phyloP scores from a whole-genome alignment of 2,329 filamentous ascomycete genomes.

The Massarina eburnea region DNA sequence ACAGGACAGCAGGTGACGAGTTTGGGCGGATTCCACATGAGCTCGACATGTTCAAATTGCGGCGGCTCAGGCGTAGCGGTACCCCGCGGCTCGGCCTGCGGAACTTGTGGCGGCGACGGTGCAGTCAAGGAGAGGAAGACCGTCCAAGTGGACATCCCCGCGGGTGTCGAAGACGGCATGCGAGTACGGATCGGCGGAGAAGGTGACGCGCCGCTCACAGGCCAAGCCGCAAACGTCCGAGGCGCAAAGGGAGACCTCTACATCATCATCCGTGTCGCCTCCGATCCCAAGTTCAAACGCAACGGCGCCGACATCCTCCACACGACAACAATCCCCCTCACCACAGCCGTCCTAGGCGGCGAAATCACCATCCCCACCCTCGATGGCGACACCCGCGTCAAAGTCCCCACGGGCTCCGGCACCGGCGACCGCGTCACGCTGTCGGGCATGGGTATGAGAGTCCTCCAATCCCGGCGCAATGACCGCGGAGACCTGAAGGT shows the following conservation, averaged over 20 bases:
- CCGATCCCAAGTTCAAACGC: slow-evolving; percentile 86
- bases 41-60: slow-evolving; percentile 80
- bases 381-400: slow-evolving; percentile 86
- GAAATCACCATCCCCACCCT: slow-evolving; percentile 88
- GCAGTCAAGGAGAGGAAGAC: slow-evolving; percentile 81
- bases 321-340: slow-evolving; percentile 87
- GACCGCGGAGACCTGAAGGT: slow-evolving; percentile 82
- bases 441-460: slow-evolving; percentile 90
- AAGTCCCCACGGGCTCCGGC: slow-evolving; percentile 85
- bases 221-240: slow-evolving; percentile 63
- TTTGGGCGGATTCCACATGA: slow-evolving; percentile 96
- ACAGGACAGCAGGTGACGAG: slow-evolving; percentile 85
- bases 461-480: slow-evolving; percentile 65
- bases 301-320: slow-evolving; percentile 88
- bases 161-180: slow-evolving; percentile 96
- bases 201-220: slow-evolving; percentile 82
- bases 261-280: slow-evolving; percentile 84
- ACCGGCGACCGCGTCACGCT: slow-evolving; percentile 92
- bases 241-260: slow-evolving; percentile 85
- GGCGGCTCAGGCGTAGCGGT: slow-evolving; percentile 75
- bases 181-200: slow-evolving; percentile 80
- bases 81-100: slow-evolving; percentile 79
- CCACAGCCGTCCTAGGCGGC: slow-evolving; percentile 88
- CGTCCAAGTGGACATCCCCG: slow-evolving; percentile 87
- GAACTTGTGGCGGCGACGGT: slow-evolving; percentile 77